Base-by-base conservation (phyloP, 2,329 filamentous ascomycete species). In the Hypoxylon sp. region DNA sequence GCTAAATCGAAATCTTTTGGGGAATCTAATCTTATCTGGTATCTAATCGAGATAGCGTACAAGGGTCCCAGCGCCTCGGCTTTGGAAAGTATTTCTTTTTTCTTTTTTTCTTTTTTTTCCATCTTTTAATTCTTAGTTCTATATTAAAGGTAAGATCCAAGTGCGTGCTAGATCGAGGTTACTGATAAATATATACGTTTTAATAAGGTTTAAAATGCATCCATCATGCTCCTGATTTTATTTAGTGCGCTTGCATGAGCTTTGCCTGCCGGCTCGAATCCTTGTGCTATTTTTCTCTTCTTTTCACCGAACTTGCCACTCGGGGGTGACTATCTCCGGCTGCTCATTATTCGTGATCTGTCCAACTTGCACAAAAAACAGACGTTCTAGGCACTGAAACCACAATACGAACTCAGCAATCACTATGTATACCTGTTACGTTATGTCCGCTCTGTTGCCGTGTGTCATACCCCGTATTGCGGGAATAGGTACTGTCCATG, bases 21-120 rank as follows among this genome's bases (percentile, higher is more conserved):
- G n/a, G 29, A 41, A 53, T 52, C 48, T 58, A 63, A 58, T 65
- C 59, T 65, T 60, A 65, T 63, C 62, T 60, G 51, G 57, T 60
- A 35, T 35, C 31, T 35, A 8, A 35, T 35, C 31, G 31, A n/a
- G 3, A n/a, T n/a, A n/a, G n/a, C n/a, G 5, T 18, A 9, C 31
- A 35, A 18, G 31, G 31, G 31, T 11, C 47, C 52, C 17, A 38
- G 21, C 13, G 41, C 21, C 29, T 33, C 29, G 29, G 29, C 29
- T n/a, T 3, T 4, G 31, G 9, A 18, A 35, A 35, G n/a, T 9
- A 6, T 2, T 9, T 15, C 10, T 35, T 11, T 11, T 35, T 15
- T 15, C 31, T 18, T 9, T 17, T 17, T 4, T n/a, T n/a, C 31
- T n/a, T 9, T 8, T 2, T 9, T 15, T 15, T 35, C n/a, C n/a